Evolutionary conservation across 1,284 basidiomycete genomes (phyloP), one percentile per base, ranked within the genome.

Genomic region (Sanguinoderma infundibulare): DNA sequence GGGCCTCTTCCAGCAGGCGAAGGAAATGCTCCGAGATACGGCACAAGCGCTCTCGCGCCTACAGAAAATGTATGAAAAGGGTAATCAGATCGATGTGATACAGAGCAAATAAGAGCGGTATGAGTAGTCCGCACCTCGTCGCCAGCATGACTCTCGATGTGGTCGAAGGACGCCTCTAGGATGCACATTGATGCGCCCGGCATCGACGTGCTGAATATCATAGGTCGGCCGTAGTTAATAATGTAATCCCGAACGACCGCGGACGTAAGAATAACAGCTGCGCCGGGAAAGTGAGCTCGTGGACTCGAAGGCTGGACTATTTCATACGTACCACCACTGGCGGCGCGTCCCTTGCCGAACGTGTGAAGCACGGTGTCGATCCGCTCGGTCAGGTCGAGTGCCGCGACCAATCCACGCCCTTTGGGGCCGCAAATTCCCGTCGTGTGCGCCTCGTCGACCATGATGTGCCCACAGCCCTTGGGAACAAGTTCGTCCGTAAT

Each of bases 361-460:
- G 86, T 86, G 66, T 86, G 84, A 22, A 90, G 74, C 42, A 84
- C 79, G 44, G 86, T 87, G 24, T 92, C 72, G 67, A 91, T 39
- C 30, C 57, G 60, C 17, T 56, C 60, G 24, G 63, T 57, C 6
- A 91, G 72, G 1, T 84, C 87, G 32, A 91, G 79, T 58, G 86
- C 65, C 0, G 79, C 79, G 1, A 90, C 85, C 0, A 87, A 70
- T 0, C 94, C 94, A 24, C 85, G 77, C 1, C 94, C 94, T 59
- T 89, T 86, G 0, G 92, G 81, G 0, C 94, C 95, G 70, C 87
- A 90, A 10, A 91, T 75, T 0, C 87, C 87, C 0, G 92, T 96
- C 2, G 91, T 83, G 74, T 98, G 94, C 0, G 93, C 94, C 74
- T 97, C 95, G 67, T 95, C 94, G 0, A 95, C 89, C 20, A 95